These are phyloP conservation scores for Graphium sp. DNA, from an alignment of 2,329 filamentous ascomycete genomes.

Conservation along the genomic window DNA sequence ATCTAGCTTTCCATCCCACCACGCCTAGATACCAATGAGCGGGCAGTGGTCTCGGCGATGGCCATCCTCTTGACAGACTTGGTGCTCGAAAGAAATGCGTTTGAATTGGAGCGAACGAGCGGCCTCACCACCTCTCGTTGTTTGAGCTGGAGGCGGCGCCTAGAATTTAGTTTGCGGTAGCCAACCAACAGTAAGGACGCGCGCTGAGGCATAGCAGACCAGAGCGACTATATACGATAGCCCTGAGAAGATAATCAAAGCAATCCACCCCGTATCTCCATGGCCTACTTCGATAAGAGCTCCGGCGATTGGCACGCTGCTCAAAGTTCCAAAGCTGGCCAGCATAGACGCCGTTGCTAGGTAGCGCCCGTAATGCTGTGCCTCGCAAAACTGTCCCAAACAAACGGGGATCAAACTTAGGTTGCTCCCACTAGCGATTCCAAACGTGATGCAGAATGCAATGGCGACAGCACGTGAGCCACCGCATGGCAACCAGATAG, in stretches of 20 bases:
- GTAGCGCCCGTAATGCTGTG: conserved; percentile 58
- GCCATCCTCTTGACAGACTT: too few species aligned
- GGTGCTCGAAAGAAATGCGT: too few species aligned
- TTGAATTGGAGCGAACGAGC: too few species aligned
- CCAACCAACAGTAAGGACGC: conserved; percentile 19
- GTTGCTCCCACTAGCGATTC: conserved; percentile 64
- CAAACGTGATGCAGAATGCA: conserved; percentile 56
- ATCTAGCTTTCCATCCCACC: too few species aligned
- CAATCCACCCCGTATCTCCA: conserved; percentile 16
- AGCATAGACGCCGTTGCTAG: conserved; percentile 65
- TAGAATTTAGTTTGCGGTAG: conserved; percentile 7
- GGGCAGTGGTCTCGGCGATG: too few species aligned
- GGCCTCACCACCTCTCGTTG: too few species aligned
- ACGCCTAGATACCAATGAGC: too few species aligned
- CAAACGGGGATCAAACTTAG: conserved; percentile 67
- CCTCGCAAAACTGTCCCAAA: conserved; percentile 63
- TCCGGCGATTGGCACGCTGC: conserved; percentile 12
- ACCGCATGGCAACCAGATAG: conserved; percentile 53
- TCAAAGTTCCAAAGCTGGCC: conserved; percentile 51
- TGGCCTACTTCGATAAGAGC: conserved; percentile 14
- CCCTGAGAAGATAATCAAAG: conserved; percentile 20
- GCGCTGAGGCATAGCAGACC: conserved; percentile 14
- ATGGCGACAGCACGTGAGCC: conserved; percentile 39
- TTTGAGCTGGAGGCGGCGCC: too few species aligned
- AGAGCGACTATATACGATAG: conserved; percentile 15